Evolutionary conservation across 108 stramenopile species (phyloP).

Genomic region (Halocafeteria seosinensis): DNA sequence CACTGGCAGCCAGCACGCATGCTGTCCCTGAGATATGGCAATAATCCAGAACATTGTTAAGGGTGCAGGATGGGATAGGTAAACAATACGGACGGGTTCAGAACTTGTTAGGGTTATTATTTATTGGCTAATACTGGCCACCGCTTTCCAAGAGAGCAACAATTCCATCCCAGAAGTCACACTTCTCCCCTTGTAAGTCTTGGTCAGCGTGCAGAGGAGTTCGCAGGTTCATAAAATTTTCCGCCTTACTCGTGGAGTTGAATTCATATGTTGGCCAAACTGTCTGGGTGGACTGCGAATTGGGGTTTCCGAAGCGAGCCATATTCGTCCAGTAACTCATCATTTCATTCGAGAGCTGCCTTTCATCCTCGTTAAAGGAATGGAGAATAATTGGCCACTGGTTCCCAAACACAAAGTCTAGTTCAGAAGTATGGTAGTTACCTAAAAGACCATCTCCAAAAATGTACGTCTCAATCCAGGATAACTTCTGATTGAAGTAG

Average conservation of each 20-base stretch:
- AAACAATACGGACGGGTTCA: too few species aligned
- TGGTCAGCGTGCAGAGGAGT: neutral
- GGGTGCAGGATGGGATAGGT: too few species aligned
- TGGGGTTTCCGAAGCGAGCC: neutral
- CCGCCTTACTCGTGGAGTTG: neutral
- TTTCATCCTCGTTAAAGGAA: neutral
- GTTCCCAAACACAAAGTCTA: conserved; percentile 11
- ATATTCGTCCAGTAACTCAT: neutral
- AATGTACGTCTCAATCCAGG: conserved; percentile 4
- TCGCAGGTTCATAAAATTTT: neutral
- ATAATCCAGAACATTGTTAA: too few species aligned
- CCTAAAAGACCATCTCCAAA: conserved; percentile 5
- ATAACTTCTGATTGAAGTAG: neutral
- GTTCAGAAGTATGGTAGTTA: conserved; percentile 5
- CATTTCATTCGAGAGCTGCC: neutral
- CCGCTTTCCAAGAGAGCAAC: neutral
- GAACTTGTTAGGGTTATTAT: too few species aligned
- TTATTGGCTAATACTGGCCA: too few species aligned
- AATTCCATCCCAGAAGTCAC: neutral
- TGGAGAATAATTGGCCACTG: conserved; percentile 10
- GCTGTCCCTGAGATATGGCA: too few species aligned
- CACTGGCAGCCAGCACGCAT: too few species aligned
- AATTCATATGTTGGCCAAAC: neutral
- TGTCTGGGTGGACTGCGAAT: neutral
- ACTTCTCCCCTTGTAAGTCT: neutral